Percentiles rank a stretch among this genome's conserved stretches.
phyloP scores from a whole-genome alignment of 2,329 filamentous ascomycete species.

The Xylariaceae sp. region DNA sequence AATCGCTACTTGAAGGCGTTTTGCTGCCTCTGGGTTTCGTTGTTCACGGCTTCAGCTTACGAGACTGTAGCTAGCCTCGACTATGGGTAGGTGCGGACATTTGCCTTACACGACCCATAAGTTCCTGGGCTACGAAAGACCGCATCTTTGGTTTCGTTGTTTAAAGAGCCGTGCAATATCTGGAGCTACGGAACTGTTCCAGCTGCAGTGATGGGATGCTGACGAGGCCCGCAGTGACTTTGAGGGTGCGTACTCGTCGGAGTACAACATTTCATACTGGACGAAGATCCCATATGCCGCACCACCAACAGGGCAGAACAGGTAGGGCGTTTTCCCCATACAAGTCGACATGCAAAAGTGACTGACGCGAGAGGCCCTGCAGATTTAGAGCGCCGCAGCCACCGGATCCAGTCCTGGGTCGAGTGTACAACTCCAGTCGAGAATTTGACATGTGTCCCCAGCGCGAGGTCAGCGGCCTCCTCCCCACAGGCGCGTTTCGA shows the following conservation, averaged over 20 bases:
- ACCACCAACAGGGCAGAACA: conserved; percentile 50
- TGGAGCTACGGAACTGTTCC: too few relatives aligned
- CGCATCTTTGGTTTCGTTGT: too few relatives aligned
- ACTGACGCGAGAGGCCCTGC: neutral
- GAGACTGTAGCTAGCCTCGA: too few relatives aligned
- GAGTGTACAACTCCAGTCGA: conserved; percentile 50
- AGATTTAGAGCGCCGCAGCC: conserved; percentile 59
- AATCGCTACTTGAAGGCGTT: neutral
- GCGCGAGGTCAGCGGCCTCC: conserved; percentile 36
- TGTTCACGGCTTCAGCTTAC: too few relatives aligned
- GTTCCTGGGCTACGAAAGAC: too few relatives aligned
- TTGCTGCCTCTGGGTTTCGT: neutral
- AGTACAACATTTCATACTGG: conserved; percentile 56
- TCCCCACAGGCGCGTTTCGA: neutral
- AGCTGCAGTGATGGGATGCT: too few relatives aligned
- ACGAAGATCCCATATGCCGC: conserved; percentile 59
- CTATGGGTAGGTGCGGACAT: too few relatives aligned
- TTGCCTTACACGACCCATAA: too few relatives aligned
- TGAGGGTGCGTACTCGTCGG: conserved; percentile 43
- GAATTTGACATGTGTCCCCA: conserved; percentile 56
- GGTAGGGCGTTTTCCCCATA: conserved; percentile 7
- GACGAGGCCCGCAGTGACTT: conserved; percentile 31
- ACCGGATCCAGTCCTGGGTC: conserved; percentile 41
- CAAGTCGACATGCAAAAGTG: neutral
- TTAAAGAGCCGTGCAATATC: too few relatives aligned